Evolutionary conservation across 352 stramenopile species (phyloP).

Genomic region (Pythium grandisporangium): DNA sequence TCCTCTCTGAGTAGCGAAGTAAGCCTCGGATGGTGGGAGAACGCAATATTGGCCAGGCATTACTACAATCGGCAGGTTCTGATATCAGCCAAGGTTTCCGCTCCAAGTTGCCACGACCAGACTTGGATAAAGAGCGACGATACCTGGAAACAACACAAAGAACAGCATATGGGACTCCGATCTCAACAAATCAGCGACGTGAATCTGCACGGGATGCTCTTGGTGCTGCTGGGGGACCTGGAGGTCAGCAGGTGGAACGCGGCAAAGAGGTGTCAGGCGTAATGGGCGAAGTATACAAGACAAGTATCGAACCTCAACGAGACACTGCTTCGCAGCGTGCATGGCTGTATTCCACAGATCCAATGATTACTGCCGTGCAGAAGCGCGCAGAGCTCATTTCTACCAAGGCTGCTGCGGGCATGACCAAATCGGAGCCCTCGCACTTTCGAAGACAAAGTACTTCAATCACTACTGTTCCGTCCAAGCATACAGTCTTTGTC

Average conservation of each 20-base stretch:
- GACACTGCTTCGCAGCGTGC: constrained; percentile 65
- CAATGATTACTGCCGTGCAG: constrained; percentile 46
- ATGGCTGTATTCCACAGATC: constrained; percentile 70
- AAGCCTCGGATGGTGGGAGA: constrained; percentile 55
- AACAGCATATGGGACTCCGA: constrained; percentile 31
- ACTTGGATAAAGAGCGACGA: constrained; percentile 37
- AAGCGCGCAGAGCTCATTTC: constrained; percentile 12
- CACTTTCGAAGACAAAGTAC: constrained; percentile 35
- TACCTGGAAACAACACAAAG: constrained; percentile 62
- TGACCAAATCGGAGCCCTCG: too few species aligned
- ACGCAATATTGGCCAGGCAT: constrained; percentile 39
- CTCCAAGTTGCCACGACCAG: constrained; percentile 30
- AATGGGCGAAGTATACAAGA: constrained; percentile 55
- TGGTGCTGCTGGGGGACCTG: constrained; percentile 31
- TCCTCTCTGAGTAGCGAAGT: too few species aligned
- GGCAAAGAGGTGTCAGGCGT: constrained; percentile 53
- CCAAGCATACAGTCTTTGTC: constrained; percentile 49
- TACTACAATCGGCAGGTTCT: constrained; percentile 28
- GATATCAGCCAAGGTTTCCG: constrained; percentile 40
- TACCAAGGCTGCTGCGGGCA: too few species aligned
- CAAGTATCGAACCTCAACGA: constrained; percentile 42
- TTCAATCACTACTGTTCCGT: constrained; percentile 43
- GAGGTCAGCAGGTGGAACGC: constrained; percentile 31
- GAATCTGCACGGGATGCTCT: constrained; percentile 5
- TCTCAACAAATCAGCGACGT: background rate